phyloP scores from a whole-genome alignment of 2,329 filamentous ascomycete species.

The Penicillium sp. region DNA sequence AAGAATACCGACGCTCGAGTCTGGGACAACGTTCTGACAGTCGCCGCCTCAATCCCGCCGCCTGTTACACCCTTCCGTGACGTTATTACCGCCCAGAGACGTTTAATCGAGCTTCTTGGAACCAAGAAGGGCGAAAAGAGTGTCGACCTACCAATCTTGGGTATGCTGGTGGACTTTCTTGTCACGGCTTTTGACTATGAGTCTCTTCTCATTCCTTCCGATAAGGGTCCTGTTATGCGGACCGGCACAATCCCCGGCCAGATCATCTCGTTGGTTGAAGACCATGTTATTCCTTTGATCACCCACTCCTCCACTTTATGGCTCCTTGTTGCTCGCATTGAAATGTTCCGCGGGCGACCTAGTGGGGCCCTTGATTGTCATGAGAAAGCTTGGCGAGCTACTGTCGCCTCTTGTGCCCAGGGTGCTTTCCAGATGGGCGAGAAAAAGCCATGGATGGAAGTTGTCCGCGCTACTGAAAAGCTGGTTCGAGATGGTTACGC shows the following conservation, averaged over 20 bases:
- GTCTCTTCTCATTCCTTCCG: slow-evolving; percentile 29
- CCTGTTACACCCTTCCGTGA: slow-evolving; percentile 61
- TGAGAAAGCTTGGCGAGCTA: slow-evolving; percentile 82
- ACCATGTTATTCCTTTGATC: slow-evolving; percentile 71
- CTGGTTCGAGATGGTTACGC: slow-evolving; percentile 72
- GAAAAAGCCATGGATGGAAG: slow-evolving; percentile 60
- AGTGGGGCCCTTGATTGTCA: slow-evolving; percentile 70
- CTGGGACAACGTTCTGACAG: slow-evolving; percentile 92
- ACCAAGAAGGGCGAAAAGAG: slow-evolving; percentile 64
- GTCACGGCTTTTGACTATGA: slow-evolving; percentile 47
- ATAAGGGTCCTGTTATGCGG: slow-evolving; percentile 36
- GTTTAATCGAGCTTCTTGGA: slow-evolving; percentile 68
- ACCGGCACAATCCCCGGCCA: slow-evolving; percentile 49
- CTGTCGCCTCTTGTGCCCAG: slow-evolving; percentile 44
- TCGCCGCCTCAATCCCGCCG: slow-evolving; percentile 70
- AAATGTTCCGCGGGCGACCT: slow-evolving; percentile 67
- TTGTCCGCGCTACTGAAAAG: slow-evolving; percentile 73
- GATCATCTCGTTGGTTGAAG: slow-evolving; percentile 67
- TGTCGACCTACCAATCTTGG: slow-evolving; percentile 67
- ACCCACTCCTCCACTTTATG: slow-evolving; percentile 73
- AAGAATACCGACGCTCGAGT: slow-evolving; percentile 86
- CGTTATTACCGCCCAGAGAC: slow-evolving; percentile 66
- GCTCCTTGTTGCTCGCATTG: slow-evolving; percentile 64
- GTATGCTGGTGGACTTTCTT: slow-evolving; percentile 65
- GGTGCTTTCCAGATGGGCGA: slow-evolving; percentile 49